Evolutionary conservation across 2,329 filamentous ascomycete genomes (phyloP).

Genomic region (Colletotrichum sp.): DNA sequence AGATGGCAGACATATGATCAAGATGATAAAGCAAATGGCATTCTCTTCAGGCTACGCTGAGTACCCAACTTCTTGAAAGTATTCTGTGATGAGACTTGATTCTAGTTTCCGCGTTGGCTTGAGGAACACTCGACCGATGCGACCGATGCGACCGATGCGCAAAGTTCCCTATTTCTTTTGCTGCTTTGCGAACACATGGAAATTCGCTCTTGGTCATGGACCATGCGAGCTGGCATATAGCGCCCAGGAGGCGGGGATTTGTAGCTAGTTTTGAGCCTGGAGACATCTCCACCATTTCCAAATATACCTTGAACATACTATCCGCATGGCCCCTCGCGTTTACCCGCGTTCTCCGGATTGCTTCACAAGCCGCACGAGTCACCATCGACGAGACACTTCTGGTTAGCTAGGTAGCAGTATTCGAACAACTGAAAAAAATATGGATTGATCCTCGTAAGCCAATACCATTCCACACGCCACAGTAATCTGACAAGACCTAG

Average conservation of each 20-base stretch:
- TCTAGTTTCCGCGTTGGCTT: neutral
- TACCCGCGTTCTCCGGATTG: neutral
- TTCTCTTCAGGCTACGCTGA: neutral
- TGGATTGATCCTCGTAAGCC: constrained; percentile 14
- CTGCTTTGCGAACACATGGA: neutral
- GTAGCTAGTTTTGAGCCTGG: neutral
- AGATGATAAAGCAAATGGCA: neutral
- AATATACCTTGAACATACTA: neutral
- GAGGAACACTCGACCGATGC: neutral
- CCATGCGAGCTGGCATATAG: neutral
- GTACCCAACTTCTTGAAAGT: neutral
- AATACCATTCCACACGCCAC: constrained; percentile 11
- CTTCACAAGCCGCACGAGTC: neutral
- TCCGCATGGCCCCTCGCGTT: neutral
- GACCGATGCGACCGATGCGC: neutral
- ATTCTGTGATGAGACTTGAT: neutral
- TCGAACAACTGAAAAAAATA: neutral
- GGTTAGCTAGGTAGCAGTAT: neutral
- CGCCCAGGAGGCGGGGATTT: neutral
- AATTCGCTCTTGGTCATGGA: neutral
- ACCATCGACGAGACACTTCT: neutral
- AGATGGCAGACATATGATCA: neutral
- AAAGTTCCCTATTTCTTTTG: neutral
- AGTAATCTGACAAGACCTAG: constrained; percentile 15
- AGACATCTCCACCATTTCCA: no score